Conservation (phyloP, 2,329 filamentous ascomycete species). For the Xylogone sp. region DNA sequence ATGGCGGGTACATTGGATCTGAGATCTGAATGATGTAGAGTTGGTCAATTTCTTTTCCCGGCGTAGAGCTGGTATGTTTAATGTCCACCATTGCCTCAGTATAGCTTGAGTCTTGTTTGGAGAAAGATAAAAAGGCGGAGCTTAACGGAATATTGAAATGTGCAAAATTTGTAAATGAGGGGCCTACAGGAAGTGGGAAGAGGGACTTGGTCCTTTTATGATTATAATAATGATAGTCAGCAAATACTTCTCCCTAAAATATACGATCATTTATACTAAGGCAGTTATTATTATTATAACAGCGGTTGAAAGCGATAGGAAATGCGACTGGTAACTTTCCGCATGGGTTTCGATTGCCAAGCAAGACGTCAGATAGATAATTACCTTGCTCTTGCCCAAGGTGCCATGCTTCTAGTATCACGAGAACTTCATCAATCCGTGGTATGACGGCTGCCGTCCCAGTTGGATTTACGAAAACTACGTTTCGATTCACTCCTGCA, state of each 20-base stretch:
- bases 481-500: slow-evolving; percentile 32
- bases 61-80: slow-evolving; percentile 49
- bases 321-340: slow-evolving; percentile 13
- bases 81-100: slow-evolving; percentile 44
- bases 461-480: slow-evolving; percentile 3
- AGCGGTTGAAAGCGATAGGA: slow-evolving; percentile 5
- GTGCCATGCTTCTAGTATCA: slow-evolving; percentile 47
- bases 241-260: slow-evolving; percentile 61
- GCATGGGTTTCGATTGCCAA: slow-evolving; percentile 7
- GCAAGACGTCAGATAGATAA: slow-evolving; percentile 59
- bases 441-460: neutral
- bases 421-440: slow-evolving; percentile 4
- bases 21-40: slow-evolving; percentile 41
- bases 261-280: slow-evolving; percentile 58
- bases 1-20: neutral
- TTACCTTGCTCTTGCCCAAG: slow-evolving; percentile 63
- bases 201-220: slow-evolving; percentile 47
- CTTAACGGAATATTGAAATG: neutral
- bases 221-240: slow-evolving; percentile 62
- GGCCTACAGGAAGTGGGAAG: slow-evolving; percentile 61
- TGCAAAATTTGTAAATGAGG: slow-evolving; percentile 57
- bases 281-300: slow-evolving; percentile 7
- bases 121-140: neutral
- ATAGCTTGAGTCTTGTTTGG: neutral
- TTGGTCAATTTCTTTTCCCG: slow-evolving; percentile 48